Evolutionary conservation across 2,329 filamentous ascomycete genomes (phyloP).

Genomic region (Ceratocystis destructans): DNA sequence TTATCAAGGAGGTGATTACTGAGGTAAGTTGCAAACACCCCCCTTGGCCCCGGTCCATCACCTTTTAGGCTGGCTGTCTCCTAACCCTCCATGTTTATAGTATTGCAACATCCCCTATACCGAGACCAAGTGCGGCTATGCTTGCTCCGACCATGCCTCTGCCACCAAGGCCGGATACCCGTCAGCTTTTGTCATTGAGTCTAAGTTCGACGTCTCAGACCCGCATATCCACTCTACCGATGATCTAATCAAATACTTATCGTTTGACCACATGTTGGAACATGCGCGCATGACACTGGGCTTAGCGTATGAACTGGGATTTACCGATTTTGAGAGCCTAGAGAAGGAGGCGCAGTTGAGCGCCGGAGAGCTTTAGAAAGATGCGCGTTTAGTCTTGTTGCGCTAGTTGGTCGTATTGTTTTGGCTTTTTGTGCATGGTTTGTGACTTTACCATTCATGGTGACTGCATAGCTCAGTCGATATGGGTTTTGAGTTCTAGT

Average conservation of each 20-base stretch:
- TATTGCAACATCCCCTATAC: conserved; percentile 85
- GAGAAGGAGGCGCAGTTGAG: conserved; percentile 20
- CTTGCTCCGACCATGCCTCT: conserved; percentile 61
- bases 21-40: conserved; percentile 32
- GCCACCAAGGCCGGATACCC: conserved; percentile 53
- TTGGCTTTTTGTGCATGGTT: background rate
- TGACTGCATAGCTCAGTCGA: too few relatives aligned
- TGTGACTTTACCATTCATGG: background rate
- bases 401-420: background rate
- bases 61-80: background rate
- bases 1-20: conserved; percentile 79
- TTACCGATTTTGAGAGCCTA: conserved; percentile 47
- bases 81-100: conserved; percentile 20
- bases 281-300: conserved; percentile 41
- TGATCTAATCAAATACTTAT: conserved; percentile 56
- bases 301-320: conserved; percentile 40
- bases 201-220: conserved; percentile 45
- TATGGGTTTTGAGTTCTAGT: background rate
- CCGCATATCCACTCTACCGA: conserved; percentile 60
- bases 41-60: background rate
- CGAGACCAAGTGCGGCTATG: conserved; percentile 79
- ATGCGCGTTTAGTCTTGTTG: background rate
- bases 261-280: conserved; percentile 52
- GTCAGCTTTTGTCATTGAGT: conserved; percentile 50
- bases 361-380: conserved; percentile 24